Evolutionary conservation across 2,329 filamentous ascomycete genomes (phyloP).

Genomic region (Thyridium curvatum): DNA sequence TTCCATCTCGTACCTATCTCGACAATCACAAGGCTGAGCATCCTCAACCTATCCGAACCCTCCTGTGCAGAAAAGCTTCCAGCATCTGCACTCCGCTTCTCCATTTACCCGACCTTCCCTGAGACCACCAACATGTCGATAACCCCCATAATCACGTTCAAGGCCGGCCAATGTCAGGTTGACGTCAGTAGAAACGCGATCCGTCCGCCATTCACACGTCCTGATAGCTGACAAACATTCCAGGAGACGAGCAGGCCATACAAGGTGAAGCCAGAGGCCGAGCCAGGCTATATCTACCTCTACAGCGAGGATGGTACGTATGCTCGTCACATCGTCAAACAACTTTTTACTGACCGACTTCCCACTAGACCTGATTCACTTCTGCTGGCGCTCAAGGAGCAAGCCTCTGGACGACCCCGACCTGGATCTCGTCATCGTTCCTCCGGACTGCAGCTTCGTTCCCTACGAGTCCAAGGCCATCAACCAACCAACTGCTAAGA

Average conservation of each 20-base stretch:
- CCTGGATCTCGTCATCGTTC: conserved; percentile 89
- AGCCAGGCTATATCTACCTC: conserved; percentile 84
- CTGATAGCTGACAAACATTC: conserved; percentile 11
- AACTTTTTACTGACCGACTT: background rate
- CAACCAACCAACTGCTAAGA: conserved; percentile 53
- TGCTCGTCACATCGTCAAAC: background rate
- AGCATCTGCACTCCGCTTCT: too few relatives aligned
- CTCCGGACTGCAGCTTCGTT: conserved; percentile 78
- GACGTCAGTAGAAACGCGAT: conserved; percentile 53
- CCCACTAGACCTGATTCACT: conserved; percentile 73
- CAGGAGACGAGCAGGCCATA: conserved; percentile 52
- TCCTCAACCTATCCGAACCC: too few relatives aligned
- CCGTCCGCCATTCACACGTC: conserved; percentile 1
- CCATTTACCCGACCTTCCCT: background rate
- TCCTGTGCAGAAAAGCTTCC: too few relatives aligned
- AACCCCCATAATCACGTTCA: conserved; percentile 87
- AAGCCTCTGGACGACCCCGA: conserved; percentile 67
- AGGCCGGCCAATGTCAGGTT: conserved; percentile 83
- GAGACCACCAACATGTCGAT: conserved; percentile 59
- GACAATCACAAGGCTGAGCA: too few relatives aligned
- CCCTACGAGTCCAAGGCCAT: conserved; percentile 63
- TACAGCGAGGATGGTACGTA: conserved; percentile 77
- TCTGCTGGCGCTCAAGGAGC: conserved; percentile 88
- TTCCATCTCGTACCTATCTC: too few relatives aligned
- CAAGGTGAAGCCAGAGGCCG: conserved; percentile 67